Evolutionary conservation across 2,329 filamentous ascomycete genomes (phyloP).

Genomic region (Paecilomyces dactylethromorphus): DNA sequence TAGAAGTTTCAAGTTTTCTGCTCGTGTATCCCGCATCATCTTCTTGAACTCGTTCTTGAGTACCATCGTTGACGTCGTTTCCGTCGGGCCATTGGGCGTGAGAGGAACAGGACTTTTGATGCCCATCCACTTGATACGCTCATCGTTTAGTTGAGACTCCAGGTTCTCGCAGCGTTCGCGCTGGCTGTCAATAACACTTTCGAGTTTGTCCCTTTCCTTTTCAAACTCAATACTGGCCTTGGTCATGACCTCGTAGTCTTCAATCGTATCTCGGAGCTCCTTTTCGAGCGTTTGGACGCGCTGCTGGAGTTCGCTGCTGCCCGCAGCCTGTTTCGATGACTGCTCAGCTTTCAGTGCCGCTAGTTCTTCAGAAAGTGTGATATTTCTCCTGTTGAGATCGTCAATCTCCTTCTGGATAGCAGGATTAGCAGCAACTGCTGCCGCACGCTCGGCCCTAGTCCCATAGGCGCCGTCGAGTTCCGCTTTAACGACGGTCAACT

Average conservation of each 20-base stretch:
- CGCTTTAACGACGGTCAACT: conserved; percentile 83
- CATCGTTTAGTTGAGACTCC: conserved; percentile 60
- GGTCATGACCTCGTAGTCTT: conserved; percentile 65
- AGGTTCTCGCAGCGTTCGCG: conserved; percentile 58
- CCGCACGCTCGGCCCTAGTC: conserved; percentile 60
- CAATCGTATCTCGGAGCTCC: conserved; percentile 61
- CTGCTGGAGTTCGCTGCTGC: conserved; percentile 35
- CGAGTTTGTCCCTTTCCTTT: conserved; percentile 61
- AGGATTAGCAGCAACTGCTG: conserved; percentile 56
- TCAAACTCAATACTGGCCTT: conserved; percentile 65
- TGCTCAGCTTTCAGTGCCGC: conserved; percentile 33
- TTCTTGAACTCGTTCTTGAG: conserved; percentile 71
- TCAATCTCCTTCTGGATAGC: conserved; percentile 56
- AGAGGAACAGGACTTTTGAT: conserved; percentile 47
- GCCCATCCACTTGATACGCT: conserved; percentile 61
- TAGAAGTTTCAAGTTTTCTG: conserved; percentile 58
- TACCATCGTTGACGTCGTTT: conserved; percentile 61
- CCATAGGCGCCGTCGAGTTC: conserved; percentile 96
- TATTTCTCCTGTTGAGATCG: conserved; percentile 44
- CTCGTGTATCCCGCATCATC: conserved; percentile 69
- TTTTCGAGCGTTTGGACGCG: conserved; percentile 53
- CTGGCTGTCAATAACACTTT: conserved; percentile 56
- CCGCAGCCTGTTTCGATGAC: conserved; percentile 20
- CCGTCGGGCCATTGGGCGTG: conserved; percentile 33
- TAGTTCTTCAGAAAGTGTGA: conserved; percentile 41